A percentile compares a stretch with the other conserved stretches of the same genome.
Conservation (phyloP, 345 rosid genomes). For the Eutrema heterophyllum region DNA sequence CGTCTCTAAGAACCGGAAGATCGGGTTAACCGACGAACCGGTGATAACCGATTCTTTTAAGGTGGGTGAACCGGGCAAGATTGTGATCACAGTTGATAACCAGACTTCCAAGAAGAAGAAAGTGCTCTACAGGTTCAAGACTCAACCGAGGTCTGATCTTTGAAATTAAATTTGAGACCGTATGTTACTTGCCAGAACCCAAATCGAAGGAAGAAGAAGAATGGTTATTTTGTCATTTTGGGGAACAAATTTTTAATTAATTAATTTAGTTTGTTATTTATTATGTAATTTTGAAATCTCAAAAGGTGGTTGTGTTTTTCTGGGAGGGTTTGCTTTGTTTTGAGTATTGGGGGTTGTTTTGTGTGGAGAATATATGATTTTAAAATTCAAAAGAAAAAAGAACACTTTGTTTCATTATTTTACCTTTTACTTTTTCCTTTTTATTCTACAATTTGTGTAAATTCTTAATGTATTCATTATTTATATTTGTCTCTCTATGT, state of each 20-base stretch:
- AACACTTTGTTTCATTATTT: slow-evolving; percentile 20
- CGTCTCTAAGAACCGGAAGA: slow-evolving; percentile 60
- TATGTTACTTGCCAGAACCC: background rate
- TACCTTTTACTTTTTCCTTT: background rate
- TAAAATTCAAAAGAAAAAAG: slow-evolving; percentile 10
- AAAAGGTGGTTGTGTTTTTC: slow-evolving; percentile 21
- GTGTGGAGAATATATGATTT: slow-evolving; percentile 27
- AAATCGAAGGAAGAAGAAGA: background rate
- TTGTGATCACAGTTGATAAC: slow-evolving; percentile 72
- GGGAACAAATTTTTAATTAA: slow-evolving; percentile 2
- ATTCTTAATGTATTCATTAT: background rate
- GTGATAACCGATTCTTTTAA: slow-evolving; percentile 58
- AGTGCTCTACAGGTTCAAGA: slow-evolving; percentile 82
- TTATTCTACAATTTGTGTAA: slow-evolving; percentile 2
- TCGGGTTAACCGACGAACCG: slow-evolving; percentile 52
- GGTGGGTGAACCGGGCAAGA: slow-evolving; percentile 61
- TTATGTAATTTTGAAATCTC: slow-evolving; percentile 29
- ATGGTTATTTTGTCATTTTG: slow-evolving; percentile 3
- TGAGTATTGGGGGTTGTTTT: slow-evolving; percentile 17
- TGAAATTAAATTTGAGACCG: background rate
- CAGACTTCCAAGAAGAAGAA: slow-evolving; percentile 80
- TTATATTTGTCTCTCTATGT: background rate
- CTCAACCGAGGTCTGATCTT: slow-evolving; percentile 39
- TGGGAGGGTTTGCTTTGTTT: slow-evolving; percentile 15
- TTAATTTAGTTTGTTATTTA: slow-evolving; percentile 21